A percentile compares a stretch with the other conserved stretches of the same genome.
Evolutionary conservation across 176 grass and related monocot genomes (phyloP).

Genomic region (Bromus sterilis): DNA sequence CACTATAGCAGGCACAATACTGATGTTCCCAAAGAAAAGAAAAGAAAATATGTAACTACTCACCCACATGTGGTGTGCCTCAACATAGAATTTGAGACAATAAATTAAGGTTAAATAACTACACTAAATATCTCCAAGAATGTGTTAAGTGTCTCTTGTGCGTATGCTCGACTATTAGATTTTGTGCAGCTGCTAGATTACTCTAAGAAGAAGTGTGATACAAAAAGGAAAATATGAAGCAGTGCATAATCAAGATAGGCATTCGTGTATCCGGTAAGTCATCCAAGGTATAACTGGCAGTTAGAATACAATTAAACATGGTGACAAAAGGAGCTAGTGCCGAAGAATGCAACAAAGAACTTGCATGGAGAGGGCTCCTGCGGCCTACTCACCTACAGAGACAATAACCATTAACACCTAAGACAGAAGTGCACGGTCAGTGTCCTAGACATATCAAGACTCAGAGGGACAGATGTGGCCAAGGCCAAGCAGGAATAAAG

Average conservation of each 20-base stretch:
- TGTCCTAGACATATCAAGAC: too few species aligned
- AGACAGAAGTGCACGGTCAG: background rate
- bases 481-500: too few species aligned
- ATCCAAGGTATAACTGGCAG: background rate
- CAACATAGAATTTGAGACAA: background rate
- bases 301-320: background rate
- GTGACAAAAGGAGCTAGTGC: background rate
- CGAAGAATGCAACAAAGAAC: constrained; percentile 76
- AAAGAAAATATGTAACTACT: background rate
- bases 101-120: background rate
- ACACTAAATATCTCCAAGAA: too few species aligned
- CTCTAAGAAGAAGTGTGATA: background rate
- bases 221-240: background rate
- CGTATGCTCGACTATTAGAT: background rate
- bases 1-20: background rate
- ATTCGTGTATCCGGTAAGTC: too few species aligned
- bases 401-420: background rate
- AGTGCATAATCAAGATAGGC: background rate
- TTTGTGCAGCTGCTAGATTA: background rate
- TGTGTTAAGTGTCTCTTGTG: background rate
- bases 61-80: background rate
- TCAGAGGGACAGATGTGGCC: too few species aligned
- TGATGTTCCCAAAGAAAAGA: background rate
- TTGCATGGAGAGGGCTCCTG: constrained; percentile 55
- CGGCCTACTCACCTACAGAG: constrained; percentile 63